Evolutionary conservation across 345 rosid genomes (phyloP), one percentile per base, ranked within the genome.

Genomic region (Schrenkiella parvula): DNA sequence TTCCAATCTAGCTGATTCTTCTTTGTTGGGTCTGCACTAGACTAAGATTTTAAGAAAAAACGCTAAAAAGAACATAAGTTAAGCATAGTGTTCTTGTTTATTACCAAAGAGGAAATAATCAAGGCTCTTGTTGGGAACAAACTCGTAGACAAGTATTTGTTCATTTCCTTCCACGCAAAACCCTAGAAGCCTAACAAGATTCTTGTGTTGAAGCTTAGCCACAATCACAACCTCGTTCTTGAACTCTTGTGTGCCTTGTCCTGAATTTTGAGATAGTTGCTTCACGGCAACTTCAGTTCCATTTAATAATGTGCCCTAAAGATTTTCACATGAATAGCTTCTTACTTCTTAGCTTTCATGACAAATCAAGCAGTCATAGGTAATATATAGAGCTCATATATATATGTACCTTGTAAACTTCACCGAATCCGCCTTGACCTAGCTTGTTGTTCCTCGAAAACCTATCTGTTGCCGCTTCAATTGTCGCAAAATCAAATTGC

Each of bases 81-180:
- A 52, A 41, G 29, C 12, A n/a, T 5, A 41, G n/a, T 19, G 8
- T 53, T 28, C 0, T 5, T 28, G 2, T 31, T 41, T 13, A 28
- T 66, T 68, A 68, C 72, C 75, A 35, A 76, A 83, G 58, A 83
- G 79, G 37, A 74, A 81, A 14, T 64, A 68, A 22, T 83, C 69
- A 4, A 83, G 77, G 37, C 86, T 80, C 32, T 80, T 56, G 56
- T 79, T 75, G 2, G 81, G 80, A 47, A 81, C 68, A 72, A 74
- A 77, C 35, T 81, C 85, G 17, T 77, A 81, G 70, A 79, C 53
- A 25, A 83, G 83, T 71, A 69, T 39, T 3, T 53, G 9, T 7
- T 67, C 72, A 1, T 53, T 52, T 68, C 64, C 15, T 68, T 68
- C 64, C 6, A 32, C 3, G 6, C 64, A 68, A 67, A 23, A 67